These are phyloP conservation scores for Tarenaya hassleriana DNA, from an alignment of 345 rosid species.

Conservation along the genomic window DNA sequence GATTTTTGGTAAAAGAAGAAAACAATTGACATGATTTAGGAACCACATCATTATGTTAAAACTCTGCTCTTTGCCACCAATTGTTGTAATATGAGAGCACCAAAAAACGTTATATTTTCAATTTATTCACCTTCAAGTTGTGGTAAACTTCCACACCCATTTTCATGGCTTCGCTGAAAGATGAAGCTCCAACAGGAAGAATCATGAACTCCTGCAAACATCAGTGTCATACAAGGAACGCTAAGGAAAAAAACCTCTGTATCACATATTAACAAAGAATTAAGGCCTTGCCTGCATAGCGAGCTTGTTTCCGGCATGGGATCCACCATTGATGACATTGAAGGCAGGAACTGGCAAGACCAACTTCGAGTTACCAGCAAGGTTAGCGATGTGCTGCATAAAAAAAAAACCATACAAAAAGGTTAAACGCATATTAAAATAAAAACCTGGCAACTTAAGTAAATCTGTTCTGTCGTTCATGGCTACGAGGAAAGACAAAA, in stretches of 20 bases:
- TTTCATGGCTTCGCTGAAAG: slow-evolving; percentile 97
- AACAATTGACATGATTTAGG: too few relatives aligned
- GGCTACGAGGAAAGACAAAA: too few relatives aligned
- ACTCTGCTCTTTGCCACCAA: too few relatives aligned
- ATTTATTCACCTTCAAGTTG: slow-evolving; percentile 72
- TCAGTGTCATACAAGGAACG: not conserved
- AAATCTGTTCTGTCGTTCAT: too few relatives aligned
- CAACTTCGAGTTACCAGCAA: slow-evolving; percentile 84
- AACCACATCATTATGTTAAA: too few relatives aligned
- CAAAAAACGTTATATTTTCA: too few relatives aligned
- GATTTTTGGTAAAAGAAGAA: too few relatives aligned
- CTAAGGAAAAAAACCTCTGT: too few relatives aligned
- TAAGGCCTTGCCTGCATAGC: slow-evolving; percentile 75
- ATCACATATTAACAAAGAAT: too few relatives aligned
- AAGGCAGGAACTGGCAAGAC: slow-evolving; percentile 96
- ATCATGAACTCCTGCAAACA: slow-evolving; percentile 85
- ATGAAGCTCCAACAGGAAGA: slow-evolving; percentile 84
- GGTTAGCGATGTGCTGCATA: slow-evolving; percentile 84
- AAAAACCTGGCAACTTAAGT: too few relatives aligned
- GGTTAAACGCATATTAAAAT: not conserved
- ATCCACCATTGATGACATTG: slow-evolving; percentile 98
- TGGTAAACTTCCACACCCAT: slow-evolving; percentile 98
- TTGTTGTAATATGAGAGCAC: too few relatives aligned
- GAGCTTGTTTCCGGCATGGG: slow-evolving; percentile 97
- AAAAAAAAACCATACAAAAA: slow-evolving; percentile 3